These are phyloP conservation scores for Xylaria sp. DNA, from an alignment of 2,329 filamentous ascomycete genomes.

Conservation along the genomic window DNA sequence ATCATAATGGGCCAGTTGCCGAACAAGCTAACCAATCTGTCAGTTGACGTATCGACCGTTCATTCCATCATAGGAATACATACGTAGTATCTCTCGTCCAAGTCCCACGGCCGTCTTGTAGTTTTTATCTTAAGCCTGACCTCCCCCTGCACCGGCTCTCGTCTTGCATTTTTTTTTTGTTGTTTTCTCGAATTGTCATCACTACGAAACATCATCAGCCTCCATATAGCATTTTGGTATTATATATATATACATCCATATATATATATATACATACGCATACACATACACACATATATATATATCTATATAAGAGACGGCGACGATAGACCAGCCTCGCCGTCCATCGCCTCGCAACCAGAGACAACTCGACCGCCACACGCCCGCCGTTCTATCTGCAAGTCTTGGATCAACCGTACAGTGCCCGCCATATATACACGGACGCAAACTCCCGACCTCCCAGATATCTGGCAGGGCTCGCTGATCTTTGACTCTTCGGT, in stretches of 20 bases:
- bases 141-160: constrained; percentile 16
- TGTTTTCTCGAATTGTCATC: constrained; percentile 3
- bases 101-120: constrained; percentile 34
- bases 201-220: constrained; percentile 25
- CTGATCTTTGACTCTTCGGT: constrained; percentile 52
- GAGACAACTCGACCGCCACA: constrained; percentile 16
- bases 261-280: too few relatives aligned
- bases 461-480: constrained; percentile 48
- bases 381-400: constrained; percentile 35
- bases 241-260: too few relatives aligned
- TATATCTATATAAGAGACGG: not conserved
- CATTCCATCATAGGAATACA: constrained; percentile 45
- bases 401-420: constrained; percentile 38
- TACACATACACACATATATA: too few relatives aligned
- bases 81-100: constrained; percentile 31
- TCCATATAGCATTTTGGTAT: constrained; percentile 2
- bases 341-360: constrained; percentile 22
- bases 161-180: constrained; percentile 17
- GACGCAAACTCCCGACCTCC: constrained; percentile 44
- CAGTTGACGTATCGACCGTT: constrained; percentile 48
- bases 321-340: constrained; percentile 28
- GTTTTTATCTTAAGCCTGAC: constrained; percentile 46
- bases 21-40: constrained; percentile 45
- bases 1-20: constrained; percentile 33
- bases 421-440: constrained; percentile 36